Percentiles rank a stretch among this genome's conserved stretches.
These are phyloP conservation scores for Ascochyta rabiei DNA, from an alignment of 2,329 filamentous ascomycete species.

Conservation along the genomic window DNA sequence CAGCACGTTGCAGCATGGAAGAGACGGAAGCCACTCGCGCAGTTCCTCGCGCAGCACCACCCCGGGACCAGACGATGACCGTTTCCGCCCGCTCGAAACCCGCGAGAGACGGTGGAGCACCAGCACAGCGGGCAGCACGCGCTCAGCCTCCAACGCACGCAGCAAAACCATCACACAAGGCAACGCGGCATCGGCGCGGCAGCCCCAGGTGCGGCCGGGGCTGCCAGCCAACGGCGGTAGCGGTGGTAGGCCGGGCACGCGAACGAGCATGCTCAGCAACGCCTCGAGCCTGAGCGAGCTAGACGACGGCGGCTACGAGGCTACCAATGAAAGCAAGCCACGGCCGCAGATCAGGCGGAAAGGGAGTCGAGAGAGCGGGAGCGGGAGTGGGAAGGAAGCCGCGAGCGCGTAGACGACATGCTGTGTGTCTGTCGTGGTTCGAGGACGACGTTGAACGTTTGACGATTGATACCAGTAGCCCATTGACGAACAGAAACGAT, in stretches of 20 bases:
- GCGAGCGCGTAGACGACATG: background rate
- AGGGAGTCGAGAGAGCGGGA: constrained; percentile 11
- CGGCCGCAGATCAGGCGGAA: constrained; percentile 2
- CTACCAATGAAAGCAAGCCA: constrained; percentile 3
- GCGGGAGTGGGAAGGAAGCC: constrained; percentile 12
- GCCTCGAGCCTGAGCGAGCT: constrained; percentile 29
- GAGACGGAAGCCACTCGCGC: constrained; percentile 39
- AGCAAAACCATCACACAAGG: constrained; percentile 28
- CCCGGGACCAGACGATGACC: constrained; percentile 36
- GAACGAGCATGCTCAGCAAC: constrained; percentile 43
- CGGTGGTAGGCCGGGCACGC: constrained; percentile 39
- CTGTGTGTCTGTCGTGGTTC: background rate
- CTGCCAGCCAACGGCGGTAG: constrained; percentile 31
- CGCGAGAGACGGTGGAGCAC: constrained; percentile 43
- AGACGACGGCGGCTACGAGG: constrained; percentile 22
- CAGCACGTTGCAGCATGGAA: constrained; percentile 32
- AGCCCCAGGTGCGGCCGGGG: constrained; percentile 23
- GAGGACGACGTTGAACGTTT: background rate
- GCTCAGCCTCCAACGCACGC: constrained; percentile 24
- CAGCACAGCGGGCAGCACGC: constrained; percentile 39
- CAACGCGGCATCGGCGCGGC: constrained; percentile 36
- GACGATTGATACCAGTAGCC: constrained; percentile 5
- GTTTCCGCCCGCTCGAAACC: constrained; percentile 28
- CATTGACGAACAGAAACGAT: too few relatives aligned
- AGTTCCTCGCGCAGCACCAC: constrained; percentile 41